phyloP scores from a whole-genome alignment of 495 filamentous ascomycete genomes.

The Trichoderma reesei region DNA sequence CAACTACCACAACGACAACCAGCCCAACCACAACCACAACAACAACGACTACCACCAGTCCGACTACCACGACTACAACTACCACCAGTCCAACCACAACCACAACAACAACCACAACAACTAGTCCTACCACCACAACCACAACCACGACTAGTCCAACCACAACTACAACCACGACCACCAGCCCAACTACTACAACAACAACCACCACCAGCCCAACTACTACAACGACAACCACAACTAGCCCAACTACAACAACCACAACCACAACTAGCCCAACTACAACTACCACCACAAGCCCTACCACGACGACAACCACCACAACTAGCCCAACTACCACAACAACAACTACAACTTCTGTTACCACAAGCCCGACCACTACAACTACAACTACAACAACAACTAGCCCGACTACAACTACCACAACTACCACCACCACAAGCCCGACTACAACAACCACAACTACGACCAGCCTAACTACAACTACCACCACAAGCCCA shows the following conservation, averaged over 20 bases:
- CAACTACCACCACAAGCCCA: conserved; percentile 10
- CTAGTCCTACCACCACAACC: conserved; percentile 12
- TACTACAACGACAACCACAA: conserved; percentile 12
- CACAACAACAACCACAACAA: conserved; percentile 12
- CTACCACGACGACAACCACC: not conserved
- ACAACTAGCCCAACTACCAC: too few species aligned
- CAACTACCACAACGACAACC: not conserved
- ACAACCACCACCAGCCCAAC: not conserved
- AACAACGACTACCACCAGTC: not conserved
- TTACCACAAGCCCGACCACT: conserved; percentile 15
- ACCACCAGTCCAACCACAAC: conserved; percentile 20
- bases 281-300: conserved; percentile 4
- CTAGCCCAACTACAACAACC: conserved; percentile 14
- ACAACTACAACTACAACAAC: conserved; percentile 21
- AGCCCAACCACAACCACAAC: too few species aligned
- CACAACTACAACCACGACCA: conserved; percentile 10
- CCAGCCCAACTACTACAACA: not conserved
- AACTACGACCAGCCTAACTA: conserved; percentile 19
- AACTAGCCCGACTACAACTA: conserved; percentile 12
- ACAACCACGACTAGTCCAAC: conserved; percentile 22
- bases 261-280: conserved; percentile 13
- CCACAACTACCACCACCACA: conserved; percentile 7
- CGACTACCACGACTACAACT: conserved; percentile 15
- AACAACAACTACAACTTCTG: conserved; percentile 1
- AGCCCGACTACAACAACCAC: not conserved